Evolutionary conservation across 495 filamentous ascomycete genomes (phyloP).

Genomic region (Clavariopsis aquatica): DNA sequence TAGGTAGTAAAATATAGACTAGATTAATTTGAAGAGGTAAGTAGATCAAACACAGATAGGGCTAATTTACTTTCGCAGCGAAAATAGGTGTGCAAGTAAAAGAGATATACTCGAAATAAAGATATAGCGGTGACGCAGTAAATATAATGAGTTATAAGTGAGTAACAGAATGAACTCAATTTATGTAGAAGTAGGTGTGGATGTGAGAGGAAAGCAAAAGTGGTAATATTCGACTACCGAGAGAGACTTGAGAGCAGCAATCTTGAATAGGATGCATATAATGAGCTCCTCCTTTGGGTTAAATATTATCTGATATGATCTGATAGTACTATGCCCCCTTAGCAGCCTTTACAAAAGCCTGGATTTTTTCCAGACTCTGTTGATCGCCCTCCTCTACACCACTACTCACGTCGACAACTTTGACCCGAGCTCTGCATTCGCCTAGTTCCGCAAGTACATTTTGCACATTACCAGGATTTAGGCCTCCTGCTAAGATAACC

Average conservation of each 20-base stretch:
- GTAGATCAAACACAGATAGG: not conserved
- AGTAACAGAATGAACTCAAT: not conserved
- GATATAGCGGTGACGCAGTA: not conserved
- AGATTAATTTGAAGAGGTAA: not conserved
- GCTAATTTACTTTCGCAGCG: not conserved
- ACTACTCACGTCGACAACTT: constrained; percentile 89
- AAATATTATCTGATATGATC: not conserved
- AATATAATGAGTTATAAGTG: not conserved
- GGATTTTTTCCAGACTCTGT: constrained; percentile 82
- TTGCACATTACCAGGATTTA: constrained; percentile 73
- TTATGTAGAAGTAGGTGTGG: not conserved
- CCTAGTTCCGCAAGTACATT: constrained; percentile 61
- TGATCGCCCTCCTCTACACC: constrained; percentile 80
- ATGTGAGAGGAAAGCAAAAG: not conserved
- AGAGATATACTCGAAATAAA: no score
- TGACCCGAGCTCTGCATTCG: constrained; percentile 57
- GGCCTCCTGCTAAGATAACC: constrained; percentile 80
- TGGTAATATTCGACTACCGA: no score
- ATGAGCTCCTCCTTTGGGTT: not conserved
- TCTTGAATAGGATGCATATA: not conserved
- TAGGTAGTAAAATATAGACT: no score
- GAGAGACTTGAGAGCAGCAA: not conserved
- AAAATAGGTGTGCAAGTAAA: not conserved
- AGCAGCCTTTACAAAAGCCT: constrained; percentile 62
- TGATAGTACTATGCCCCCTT: constrained; percentile 9